Evolutionary conservation across 129 eudicot genomes (phyloP), one percentile per base, ranked within the genome.

Genomic region (Helianthus tuberosus): DNA sequence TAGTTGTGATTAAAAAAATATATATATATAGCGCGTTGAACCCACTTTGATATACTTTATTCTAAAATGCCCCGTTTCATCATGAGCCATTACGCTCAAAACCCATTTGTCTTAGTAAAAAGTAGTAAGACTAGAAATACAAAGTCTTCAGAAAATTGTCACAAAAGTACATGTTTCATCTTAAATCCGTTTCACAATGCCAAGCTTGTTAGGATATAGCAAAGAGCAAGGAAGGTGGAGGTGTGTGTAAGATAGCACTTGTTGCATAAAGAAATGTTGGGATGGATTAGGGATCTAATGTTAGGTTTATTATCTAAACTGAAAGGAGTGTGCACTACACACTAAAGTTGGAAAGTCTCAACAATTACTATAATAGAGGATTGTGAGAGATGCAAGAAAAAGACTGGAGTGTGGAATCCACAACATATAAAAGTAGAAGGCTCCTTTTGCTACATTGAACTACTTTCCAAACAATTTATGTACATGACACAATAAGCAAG

Each of bases 231-330:
- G 43, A 64, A 16, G 9, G 50, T 39, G 27, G 69, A 39, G 69
- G 14, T 36, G 32, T 64, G 69, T 7, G 69, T 64, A 64, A 25
- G 68, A 63, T 63, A 36, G 68, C 68, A 63, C 23, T 63, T 63
- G 25, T 36, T 63, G 25, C 68, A 63, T 63, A 63, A 63, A 58
- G 39, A 58, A 25, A 51, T 50, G 49, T 32, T 32, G 27, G 11
- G 32, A 51, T 58, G 39, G 39, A 58, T 25, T 58, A 25, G 39
- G 39, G 29, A 25, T 9, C 29, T 20, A 58, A 58, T 58, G 44
- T 27, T 3, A 60, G 32, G 66, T 27, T 60, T 60, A 60, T 60
- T 32, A 60, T 60, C 44, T 23, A 29, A 29, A 60, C 11, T 27
- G 36, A 32, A 32, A 8, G 44, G 66, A 60, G 44, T 60, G 44